phyloP scores from a whole-genome alignment of 176 grass and related monocot genomes.

The Carex scoparia region DNA sequence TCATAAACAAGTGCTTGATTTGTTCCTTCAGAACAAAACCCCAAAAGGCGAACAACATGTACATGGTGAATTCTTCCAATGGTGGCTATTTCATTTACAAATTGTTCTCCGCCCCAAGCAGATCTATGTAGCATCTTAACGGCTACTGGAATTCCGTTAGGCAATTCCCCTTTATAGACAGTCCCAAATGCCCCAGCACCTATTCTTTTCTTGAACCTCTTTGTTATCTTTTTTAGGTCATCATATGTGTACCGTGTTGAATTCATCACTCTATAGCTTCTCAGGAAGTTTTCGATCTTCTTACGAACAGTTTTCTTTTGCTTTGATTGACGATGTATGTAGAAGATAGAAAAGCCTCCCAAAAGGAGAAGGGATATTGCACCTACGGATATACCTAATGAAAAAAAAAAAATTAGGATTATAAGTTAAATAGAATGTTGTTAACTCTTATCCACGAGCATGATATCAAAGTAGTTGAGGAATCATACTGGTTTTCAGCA shows the following conservation, averaged over 20 bases:
- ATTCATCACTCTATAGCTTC: slow-evolving; percentile 22
- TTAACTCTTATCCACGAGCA: too few species aligned
- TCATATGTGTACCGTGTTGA: slow-evolving; percentile 40
- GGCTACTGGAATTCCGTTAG: slow-evolving; percentile 32
- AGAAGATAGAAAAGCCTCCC: not conserved
- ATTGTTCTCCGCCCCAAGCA: slow-evolving; percentile 27
- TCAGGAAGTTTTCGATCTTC: slow-evolving; percentile 33
- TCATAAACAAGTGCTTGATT: not conserved
- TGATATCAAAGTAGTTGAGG: too few species aligned
- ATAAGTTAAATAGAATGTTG: too few species aligned
- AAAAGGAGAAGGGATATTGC: too few species aligned
- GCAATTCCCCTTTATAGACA: slow-evolving; percentile 32
- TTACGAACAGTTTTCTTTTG: not conserved
- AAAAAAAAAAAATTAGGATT: too few species aligned
- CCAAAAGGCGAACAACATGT: slow-evolving; percentile 38
- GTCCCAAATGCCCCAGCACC: slow-evolving; percentile 49
- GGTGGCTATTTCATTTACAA: slow-evolving; percentile 36
- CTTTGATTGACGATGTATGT: not conserved
- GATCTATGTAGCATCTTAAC: slow-evolving; percentile 40
- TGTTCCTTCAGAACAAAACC: slow-evolving; percentile 40
- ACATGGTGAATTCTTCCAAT: slow-evolving; percentile 46
- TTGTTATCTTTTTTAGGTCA: slow-evolving; percentile 49
- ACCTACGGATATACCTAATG: too few species aligned
- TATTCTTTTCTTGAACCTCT: slow-evolving; percentile 37
- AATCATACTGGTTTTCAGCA: too few species aligned